phyloP scores from a whole-genome alignment of 1,284 basidiomycete species.

The Ustilago trichophora region DNA sequence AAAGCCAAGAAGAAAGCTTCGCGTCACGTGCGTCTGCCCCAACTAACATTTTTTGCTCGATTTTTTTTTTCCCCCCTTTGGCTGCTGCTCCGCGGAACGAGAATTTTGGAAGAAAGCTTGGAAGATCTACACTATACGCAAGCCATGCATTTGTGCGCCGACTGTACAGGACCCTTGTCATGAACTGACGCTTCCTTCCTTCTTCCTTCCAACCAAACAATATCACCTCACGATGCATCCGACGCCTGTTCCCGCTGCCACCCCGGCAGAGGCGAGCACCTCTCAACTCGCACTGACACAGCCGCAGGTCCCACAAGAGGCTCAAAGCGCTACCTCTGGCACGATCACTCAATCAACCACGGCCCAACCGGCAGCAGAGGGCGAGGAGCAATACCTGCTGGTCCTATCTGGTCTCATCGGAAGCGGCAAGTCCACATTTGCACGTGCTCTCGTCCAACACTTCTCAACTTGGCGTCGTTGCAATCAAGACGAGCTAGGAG shows the following conservation, averaged over 20 bases:
- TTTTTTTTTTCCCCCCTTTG: background rate
- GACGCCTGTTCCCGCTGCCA: slow-evolving; percentile 14
- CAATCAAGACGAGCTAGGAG: slow-evolving; percentile 45
- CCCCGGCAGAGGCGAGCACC: background rate
- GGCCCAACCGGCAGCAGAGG: background rate
- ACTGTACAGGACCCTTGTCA: no score
- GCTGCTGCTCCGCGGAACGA: slow-evolving; percentile 2
- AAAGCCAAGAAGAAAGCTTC: slow-evolving; percentile 16
- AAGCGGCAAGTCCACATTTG: slow-evolving; percentile 46
- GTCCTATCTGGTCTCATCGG: slow-evolving; percentile 42
- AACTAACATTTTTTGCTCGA: background rate
- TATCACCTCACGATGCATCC: slow-evolving; percentile 11
- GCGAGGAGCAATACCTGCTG: slow-evolving; percentile 27
- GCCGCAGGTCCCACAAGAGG: background rate
- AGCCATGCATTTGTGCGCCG: no score
- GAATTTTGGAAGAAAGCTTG: slow-evolving; percentile 1
- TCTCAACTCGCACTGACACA: background rate
- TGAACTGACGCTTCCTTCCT: no score
- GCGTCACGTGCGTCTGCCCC: slow-evolving; percentile 8
- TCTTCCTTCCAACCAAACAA: background rate
- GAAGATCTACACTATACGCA: no score
- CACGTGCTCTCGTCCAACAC: slow-evolving; percentile 29
- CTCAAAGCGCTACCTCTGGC: no score
- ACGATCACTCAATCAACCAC: no score
- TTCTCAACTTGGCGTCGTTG: slow-evolving; percentile 38